Evolutionary conservation across 2,329 filamentous ascomycete species (phyloP).

Genomic region (Pezicula neosporulosa): DNA sequence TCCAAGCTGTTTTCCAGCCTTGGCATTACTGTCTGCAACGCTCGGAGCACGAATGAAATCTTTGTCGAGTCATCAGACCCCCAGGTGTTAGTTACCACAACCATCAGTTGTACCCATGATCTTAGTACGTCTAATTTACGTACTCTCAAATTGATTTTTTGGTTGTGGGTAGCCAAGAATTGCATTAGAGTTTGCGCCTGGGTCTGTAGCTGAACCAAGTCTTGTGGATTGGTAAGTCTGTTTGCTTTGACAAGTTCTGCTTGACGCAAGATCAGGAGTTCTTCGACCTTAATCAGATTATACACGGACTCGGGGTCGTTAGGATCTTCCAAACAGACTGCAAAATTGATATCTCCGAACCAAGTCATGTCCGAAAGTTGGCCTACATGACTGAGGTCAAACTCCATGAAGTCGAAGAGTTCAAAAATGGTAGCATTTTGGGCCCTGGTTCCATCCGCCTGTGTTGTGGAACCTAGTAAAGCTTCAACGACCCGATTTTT

Average conservation of each 20-base stretch:
- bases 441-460: slow-evolving; percentile 63
- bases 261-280: slow-evolving; percentile 69
- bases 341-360: slow-evolving; percentile 65
- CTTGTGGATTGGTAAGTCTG: slow-evolving; percentile 45
- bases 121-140: slow-evolving; percentile 65
- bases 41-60: slow-evolving; percentile 78
- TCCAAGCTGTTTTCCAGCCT: slow-evolving; percentile 76
- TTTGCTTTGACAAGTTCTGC: slow-evolving; percentile 54
- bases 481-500: slow-evolving; percentile 68
- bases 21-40: slow-evolving; percentile 81
- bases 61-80: slow-evolving; percentile 72
- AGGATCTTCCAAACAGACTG: slow-evolving; percentile 58
- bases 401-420: slow-evolving; percentile 84
- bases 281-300: slow-evolving; percentile 66
- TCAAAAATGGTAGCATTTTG: slow-evolving; percentile 80
- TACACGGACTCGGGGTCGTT: slow-evolving; percentile 57
- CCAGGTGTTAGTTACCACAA: slow-evolving; percentile 78
- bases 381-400: slow-evolving; percentile 46
- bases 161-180: slow-evolving; percentile 61
- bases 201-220: slow-evolving; percentile 46
- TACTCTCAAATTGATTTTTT: slow-evolving; percentile 49
- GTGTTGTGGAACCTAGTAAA: slow-evolving; percentile 71
- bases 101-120: slow-evolving; percentile 81
- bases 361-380: slow-evolving; percentile 52
- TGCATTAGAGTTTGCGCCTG: slow-evolving; percentile 60